Evolutionary conservation across 306 rosid species (phyloP), one percentile per base, ranked within the genome.

Genomic region (Corylus heterophylla): DNA sequence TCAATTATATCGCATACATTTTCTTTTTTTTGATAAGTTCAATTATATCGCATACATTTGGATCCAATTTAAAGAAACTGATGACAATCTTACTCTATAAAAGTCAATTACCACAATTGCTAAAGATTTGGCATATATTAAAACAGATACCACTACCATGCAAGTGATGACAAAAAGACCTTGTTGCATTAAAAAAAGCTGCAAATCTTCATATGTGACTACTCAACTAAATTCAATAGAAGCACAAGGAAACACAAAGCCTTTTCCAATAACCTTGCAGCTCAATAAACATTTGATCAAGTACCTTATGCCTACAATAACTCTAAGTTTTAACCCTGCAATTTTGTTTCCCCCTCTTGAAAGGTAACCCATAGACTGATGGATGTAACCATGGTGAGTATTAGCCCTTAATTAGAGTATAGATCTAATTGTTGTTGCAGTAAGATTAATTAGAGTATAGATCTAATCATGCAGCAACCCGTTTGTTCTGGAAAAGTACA

Each of bases 401-500:
- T 22, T 22, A 58, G 29, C 64, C 64, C 64, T 58, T 22, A 58
- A 58, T 39, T 39, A 39, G 44, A n/a, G n/a, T n/a, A n/a, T 39
- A 39, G 4, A 39, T 39, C 44, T 4, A 39, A 39, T 20, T 58
- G 35, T 9, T 1, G 18, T 61, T 61, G 16, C 71, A 17, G 14
- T 18, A 17, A 67, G 48, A 67, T 35, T 39, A 37, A 67, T n/a
- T 39, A 10, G 4, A 66, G 49, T 39, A 66, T 3, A 39, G 27
- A 18, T 67, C 50, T 17, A 67, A 8, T 37, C 11, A 67, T 39
- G 72, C 25, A 42, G 72, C 3, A 67, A 2, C 72, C 72, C 48
- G 18, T n/a, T 67, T 37, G 16, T 67, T 67, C 29, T 67, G 29
- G 5, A n/a, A 69, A 49, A 73, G 11, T 31, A 47, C 54, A 83